Base-by-base conservation (phyloP, 2,329 filamentous ascomycete genomes). In the Fusarium anguioides region DNA sequence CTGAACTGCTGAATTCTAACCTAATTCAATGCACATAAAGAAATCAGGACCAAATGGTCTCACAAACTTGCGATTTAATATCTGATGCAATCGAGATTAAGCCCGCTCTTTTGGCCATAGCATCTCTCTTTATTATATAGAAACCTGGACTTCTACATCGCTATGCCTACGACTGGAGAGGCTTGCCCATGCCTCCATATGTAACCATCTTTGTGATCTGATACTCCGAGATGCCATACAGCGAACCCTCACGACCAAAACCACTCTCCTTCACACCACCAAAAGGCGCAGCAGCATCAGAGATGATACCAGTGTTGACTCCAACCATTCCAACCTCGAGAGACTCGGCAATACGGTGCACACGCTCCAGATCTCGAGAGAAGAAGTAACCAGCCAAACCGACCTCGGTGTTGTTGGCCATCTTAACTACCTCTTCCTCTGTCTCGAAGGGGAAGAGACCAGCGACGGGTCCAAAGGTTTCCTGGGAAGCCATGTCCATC, bases 361-460 rank as follows among this genome's bases (percentile, higher is more conserved):
- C 83, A 8, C 89, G 80, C 73, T 85, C 81, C 14, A 91, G 63
- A 72, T 91, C 86, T 47, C 81, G 79, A 8, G 87, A 94, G 83
- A 93, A 98, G 82, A 99, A 97, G 81, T 98, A 98, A 1, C 93
- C 95, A 0, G 95, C 96, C 33, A 99, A 84, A 2, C 96, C 96
- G 35, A 98, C 94, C 50, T 95, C 89, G 2, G 92, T 84, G 39
- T 82, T 79, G 79, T 99, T 99, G 6, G 96, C 95, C 68, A 95
- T 81, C 65, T 86, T 83, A 27, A 98, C 88, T 7, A 97, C 96
- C 74, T 98, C 94, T 51, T 91, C 89, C 80, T 98, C 96, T 0
- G 90, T 93, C 44, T 92, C 87, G 75, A 98, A 99, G 46, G 89
- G 86, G 83, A 97, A 97, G 15, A 98, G 80, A 1, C 92, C 95